phyloP scores from a whole-genome alignment of 495 filamentous ascomycete genomes.

The Aspergillus sclerotiicarbonarius region DNA sequence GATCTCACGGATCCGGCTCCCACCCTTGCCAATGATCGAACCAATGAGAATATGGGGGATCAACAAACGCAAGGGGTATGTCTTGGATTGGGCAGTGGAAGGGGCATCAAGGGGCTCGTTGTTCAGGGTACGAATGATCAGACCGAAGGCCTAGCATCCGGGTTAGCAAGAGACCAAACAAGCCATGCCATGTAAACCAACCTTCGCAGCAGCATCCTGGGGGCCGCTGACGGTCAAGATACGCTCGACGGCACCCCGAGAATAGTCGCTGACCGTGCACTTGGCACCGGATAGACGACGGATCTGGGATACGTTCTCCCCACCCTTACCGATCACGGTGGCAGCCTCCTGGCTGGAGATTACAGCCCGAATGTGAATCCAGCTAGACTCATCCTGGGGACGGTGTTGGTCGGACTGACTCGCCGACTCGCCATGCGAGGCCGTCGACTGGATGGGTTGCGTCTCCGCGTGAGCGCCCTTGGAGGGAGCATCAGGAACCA shows the following conservation, averaged over 20 bases:
- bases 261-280: slow-evolving; percentile 97
- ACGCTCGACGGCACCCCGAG: slow-evolving; percentile 92
- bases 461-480: slow-evolving; percentile 44
- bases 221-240: slow-evolving; percentile 94
- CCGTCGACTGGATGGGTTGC: slow-evolving; percentile 66
- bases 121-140: slow-evolving; percentile 97
- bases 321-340: slow-evolving; percentile 96
- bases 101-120: slow-evolving; percentile 85
- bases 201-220: slow-evolving; percentile 96
- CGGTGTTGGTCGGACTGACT: slow-evolving; percentile 50
- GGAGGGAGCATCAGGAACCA: slow-evolving; percentile 70
- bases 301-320: slow-evolving; percentile 96
- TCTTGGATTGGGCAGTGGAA: slow-evolving; percentile 91
- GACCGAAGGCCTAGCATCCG: slow-evolving; percentile 76
- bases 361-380: slow-evolving; percentile 95
- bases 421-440: slow-evolving; percentile 53
- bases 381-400: slow-evolving; percentile 82
- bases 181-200: slow-evolving; percentile 40
- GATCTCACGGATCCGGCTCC: slow-evolving; percentile 94
- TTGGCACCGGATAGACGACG: slow-evolving; percentile 89
- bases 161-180: slow-evolving; percentile 6
- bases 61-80: slow-evolving; percentile 91
- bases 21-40: slow-evolving; percentile 96
- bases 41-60: slow-evolving; percentile 97
- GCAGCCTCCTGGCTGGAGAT: slow-evolving; percentile 97